These are phyloP conservation scores for Hibiscus syriacus DNA, from an alignment of 345 rosid genomes.

Conservation along the genomic window DNA sequence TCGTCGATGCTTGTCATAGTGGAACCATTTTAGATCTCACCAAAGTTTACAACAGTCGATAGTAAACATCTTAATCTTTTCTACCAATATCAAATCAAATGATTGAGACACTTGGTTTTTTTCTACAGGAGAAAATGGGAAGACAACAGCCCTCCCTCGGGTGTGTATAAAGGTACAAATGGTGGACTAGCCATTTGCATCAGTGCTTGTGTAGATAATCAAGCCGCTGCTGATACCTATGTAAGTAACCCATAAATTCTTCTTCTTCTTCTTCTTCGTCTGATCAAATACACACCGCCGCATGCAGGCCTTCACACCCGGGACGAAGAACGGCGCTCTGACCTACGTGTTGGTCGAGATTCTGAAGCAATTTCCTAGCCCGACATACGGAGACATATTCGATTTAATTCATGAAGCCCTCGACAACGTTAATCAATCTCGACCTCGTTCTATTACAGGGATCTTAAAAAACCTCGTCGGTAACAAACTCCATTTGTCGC, in stretches of 20 bases:
- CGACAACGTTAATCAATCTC: slow-evolving; percentile 19
- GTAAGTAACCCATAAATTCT: too few species aligned
- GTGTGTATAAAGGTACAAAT: slow-evolving; percentile 28
- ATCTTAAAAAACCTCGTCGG: slow-evolving; percentile 18
- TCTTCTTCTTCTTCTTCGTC: too few species aligned
- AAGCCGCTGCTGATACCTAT: slow-evolving; percentile 36
- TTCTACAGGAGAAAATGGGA: slow-evolving; percentile 25
- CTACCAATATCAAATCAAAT: too few species aligned
- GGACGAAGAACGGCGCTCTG: slow-evolving; percentile 37
- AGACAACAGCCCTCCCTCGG: slow-evolving; percentile 29
- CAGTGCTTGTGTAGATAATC: slow-evolving; percentile 44
- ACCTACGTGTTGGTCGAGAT: slow-evolving; percentile 27
- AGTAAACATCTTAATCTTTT: slow-evolving; percentile 17
- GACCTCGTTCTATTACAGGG: slow-evolving; percentile 11
- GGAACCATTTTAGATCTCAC: slow-evolving; percentile 57
- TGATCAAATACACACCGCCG: too few species aligned
- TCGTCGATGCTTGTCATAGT: slow-evolving; percentile 65
- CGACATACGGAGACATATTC: slow-evolving; percentile 31
- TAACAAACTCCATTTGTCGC: slow-evolving; percentile 11
- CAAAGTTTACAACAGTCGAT: slow-evolving; percentile 19
- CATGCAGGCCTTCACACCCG: slow-evolving; percentile 31
- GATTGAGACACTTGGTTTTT: too few species aligned
- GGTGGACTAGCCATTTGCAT: slow-evolving; percentile 51
- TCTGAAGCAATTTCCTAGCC: not conserved
- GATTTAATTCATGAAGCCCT: slow-evolving; percentile 21